Percentiles rank a stretch among this genome's conserved stretches.
phyloP scores from a whole-genome alignment of 73 alveolate species.

The Uronychia setigera region DNA sequence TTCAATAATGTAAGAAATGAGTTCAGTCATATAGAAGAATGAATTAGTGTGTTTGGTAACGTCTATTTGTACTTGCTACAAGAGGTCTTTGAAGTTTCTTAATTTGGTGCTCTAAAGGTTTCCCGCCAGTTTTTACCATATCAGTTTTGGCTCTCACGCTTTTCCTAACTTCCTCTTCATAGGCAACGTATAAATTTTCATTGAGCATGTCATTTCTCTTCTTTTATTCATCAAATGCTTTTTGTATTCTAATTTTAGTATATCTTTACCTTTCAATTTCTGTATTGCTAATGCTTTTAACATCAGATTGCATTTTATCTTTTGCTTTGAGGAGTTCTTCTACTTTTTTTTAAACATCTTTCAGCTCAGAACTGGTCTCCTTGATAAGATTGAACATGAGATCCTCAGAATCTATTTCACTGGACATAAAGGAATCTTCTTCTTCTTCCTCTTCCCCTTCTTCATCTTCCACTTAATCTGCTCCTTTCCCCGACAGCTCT shows the following conservation, averaged over 20 bases:
- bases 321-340: background rate
- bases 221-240: background rate
- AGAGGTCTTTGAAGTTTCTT: background rate
- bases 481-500: background rate
- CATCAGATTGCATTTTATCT: background rate
- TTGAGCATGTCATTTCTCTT: background rate
- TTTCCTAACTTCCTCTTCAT: background rate
- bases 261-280: background rate
- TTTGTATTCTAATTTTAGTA: background rate
- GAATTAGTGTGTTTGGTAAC: background rate
- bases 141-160: background rate
- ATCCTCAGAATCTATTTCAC: background rate
- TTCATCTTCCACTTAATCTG: background rate
- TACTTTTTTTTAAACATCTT: background rate
- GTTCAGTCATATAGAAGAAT: background rate
- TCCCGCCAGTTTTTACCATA: background rate
- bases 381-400: background rate
- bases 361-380: background rate
- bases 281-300: background rate
- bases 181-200: background rate
- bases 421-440: background rate
- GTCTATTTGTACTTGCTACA: too few relatives aligned
- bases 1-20: background rate
- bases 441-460: background rate
- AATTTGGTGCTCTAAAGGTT: background rate